Evolutionary conservation across 2,329 filamentous ascomycete species (phyloP).

Genomic region (Herpomyces periplanetae): DNA sequence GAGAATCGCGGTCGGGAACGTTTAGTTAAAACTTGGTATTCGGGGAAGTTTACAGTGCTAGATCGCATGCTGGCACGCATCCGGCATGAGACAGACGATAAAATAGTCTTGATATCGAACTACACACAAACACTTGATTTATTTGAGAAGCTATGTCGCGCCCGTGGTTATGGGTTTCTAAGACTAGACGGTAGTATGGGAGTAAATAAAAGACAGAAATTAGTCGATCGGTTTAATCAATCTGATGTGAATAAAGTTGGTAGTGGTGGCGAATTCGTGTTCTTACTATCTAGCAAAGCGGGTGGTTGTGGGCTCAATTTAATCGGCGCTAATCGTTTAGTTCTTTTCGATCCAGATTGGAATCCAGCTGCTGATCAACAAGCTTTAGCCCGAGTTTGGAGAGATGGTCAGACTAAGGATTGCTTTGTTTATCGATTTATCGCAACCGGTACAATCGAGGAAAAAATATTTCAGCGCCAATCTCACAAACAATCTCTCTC

Average conservation of each 20-base stretch:
- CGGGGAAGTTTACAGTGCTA: constrained; percentile 91
- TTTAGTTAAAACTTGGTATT: constrained; percentile 79
- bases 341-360: constrained; percentile 87
- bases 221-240: constrained; percentile 91
- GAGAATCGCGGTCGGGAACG: constrained; percentile 57
- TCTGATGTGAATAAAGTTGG: constrained; percentile 71
- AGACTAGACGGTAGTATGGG: constrained; percentile 91
- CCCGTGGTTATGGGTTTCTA: constrained; percentile 42
- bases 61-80: constrained; percentile 84
- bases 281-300: constrained; percentile 80
- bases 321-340: constrained; percentile 67
- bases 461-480: constrained; percentile 95
- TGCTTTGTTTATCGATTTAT: constrained; percentile 99
- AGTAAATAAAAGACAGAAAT: constrained; percentile 76
- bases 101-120: constrained; percentile 94
- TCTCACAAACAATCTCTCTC: constrained; percentile 91
- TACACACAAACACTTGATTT: constrained; percentile 87
- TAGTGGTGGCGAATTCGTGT: constrained; percentile 43
- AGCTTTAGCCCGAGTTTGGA: constrained; percentile 82
- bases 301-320: constrained; percentile 86
- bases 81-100: constrained; percentile 81
- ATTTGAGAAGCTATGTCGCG: constrained; percentile 60
- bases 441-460: constrained; percentile 80
- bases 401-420: constrained; percentile 94
- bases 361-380: constrained; percentile 93